Base-by-base conservation (phyloP, 805 yeast species). In the Hanseniaspora vineae region DNA sequence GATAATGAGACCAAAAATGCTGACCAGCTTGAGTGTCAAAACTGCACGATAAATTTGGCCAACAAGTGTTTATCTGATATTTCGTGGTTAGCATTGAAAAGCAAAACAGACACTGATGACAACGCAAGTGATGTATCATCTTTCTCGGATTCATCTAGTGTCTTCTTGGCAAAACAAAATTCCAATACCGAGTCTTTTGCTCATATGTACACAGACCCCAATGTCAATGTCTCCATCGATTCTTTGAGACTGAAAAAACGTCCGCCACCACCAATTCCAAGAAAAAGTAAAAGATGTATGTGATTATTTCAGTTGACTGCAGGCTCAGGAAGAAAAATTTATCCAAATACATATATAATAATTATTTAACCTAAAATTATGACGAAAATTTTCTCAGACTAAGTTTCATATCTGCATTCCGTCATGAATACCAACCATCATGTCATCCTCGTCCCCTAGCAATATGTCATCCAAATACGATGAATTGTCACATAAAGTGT, bases 401-500 rank as follows among this genome's bases (percentile, higher is more conserved):
- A 5, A 6, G 12, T 18, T 37, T 37, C 17, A 37, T 37, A 37
- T 18, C 17, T 15, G 17, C 19, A 37, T n/a, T 4, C 19, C 13
- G 5, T 40, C 43, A 9, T 40, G 43, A 19, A 13, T 17, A 12
- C 43, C 43, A 40, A 12, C 63, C 64, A 32, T 58, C 49, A 54
- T 58, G 60, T 59, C 58, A 45, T 64, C 66, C 44, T 65, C 68
- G 42, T 66, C 70, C 35, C 63, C 69, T 4, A 61, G 33, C 13
- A 63, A 48, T 6, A 61, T 57, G 45, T 67, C 71, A 53, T 68
- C 69, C 42, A 70, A 51, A 47, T 67, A 68, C 18, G 58, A 54
- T 45, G 78, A 80, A 17, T 77, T 68, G 56, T 80, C 84, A 32
- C 84, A 86, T 2, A 80, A 73, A 55, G 77, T 78, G 59, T 87